Conservation (phyloP, 768 basidiomycete species). For the Lepiota subincarnata region DNA sequence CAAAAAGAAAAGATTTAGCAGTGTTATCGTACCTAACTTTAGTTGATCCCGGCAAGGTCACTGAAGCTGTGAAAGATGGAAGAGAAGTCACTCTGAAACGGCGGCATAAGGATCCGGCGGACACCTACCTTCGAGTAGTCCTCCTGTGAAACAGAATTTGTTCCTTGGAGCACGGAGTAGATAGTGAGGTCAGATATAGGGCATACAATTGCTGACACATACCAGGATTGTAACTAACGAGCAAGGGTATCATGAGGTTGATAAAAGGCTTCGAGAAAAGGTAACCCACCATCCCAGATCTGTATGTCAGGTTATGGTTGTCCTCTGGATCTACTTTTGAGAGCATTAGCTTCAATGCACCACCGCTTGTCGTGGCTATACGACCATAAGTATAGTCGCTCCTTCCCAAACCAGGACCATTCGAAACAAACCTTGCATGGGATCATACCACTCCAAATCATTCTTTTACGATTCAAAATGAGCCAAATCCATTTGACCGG, state of each 20-base stretch:
- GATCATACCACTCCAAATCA: conserved; percentile 81
- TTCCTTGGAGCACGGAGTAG: conserved; percentile 25
- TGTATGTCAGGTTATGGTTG: conserved; percentile 71
- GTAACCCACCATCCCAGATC: conserved; percentile 42
- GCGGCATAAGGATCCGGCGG: conserved; percentile 9
- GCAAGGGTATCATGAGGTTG: background rate
- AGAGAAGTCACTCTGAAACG: background rate
- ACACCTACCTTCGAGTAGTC: conserved; percentile 52
- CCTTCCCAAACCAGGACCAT: background rate
- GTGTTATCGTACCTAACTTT: conserved; percentile 18
- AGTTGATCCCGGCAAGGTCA: conserved; percentile 24
- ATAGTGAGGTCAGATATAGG: background rate
- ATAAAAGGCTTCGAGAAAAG: background rate
- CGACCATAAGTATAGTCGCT: background rate
- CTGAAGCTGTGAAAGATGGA: conserved; percentile 17
- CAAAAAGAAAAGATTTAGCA: background rate
- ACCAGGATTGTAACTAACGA: conserved; percentile 32
- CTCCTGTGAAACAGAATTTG: conserved; percentile 78
- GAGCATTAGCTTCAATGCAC: conserved; percentile 69
- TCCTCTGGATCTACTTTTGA: conserved; percentile 36
- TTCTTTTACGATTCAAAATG: conserved; percentile 22
- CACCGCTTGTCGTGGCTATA: conserved; percentile 59
- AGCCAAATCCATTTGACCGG: background rate
- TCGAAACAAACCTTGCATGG: conserved; percentile 34
- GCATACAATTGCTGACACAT: conserved; percentile 7